phyloP scores from a whole-genome alignment of 768 basidiomycete species.

The Hygrophoropsis aurantiaca region DNA sequence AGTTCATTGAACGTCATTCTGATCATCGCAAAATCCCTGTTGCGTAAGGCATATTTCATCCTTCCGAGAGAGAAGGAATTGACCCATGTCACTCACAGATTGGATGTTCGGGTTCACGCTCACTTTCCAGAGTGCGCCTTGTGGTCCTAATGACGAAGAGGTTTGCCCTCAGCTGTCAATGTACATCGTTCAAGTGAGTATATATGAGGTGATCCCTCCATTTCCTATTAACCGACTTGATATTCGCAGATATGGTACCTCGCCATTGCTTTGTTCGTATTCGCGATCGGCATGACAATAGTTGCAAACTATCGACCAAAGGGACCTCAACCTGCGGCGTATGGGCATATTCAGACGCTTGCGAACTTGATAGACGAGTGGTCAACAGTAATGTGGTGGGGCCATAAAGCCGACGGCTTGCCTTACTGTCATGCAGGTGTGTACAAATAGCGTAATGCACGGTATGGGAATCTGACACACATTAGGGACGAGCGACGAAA shows the following conservation, averaged over 20 bases:
- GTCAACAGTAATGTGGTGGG: constrained; percentile 28
- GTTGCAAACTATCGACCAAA: background rate
- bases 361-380: constrained; percentile 15
- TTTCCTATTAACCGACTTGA: background rate
- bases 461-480: background rate
- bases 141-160: background rate
- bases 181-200: background rate
- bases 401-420: constrained; percentile 14
- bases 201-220: background rate
- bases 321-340: constrained; percentile 9
- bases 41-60: background rate
- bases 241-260: background rate
- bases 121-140: background rate
- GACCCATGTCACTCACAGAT: background rate
- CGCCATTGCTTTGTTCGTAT: background rate
- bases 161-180: background rate
- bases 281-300: background rate
- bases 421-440: constrained; percentile 18
- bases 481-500: constrained; percentile 24
- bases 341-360: constrained; percentile 15
- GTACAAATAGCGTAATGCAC: background rate
- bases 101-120: background rate
- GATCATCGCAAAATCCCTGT: background rate
- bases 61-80: background rate
- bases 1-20: background rate